phyloP scores from a whole-genome alignment of 129 eudicot genomes.

The Sambucus nigra region DNA sequence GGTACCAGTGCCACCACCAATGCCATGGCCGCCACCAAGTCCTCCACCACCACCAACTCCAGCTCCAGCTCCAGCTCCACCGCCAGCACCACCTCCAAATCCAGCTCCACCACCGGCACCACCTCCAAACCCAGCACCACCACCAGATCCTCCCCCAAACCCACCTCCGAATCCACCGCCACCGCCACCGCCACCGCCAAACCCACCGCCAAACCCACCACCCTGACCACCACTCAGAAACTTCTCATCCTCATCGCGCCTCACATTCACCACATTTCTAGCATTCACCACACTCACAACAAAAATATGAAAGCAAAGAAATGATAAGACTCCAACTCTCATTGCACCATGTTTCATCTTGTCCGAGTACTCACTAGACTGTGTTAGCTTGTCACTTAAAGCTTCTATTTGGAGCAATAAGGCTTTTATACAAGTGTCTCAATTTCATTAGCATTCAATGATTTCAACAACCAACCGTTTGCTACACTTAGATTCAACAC shows the following conservation, averaged over 20 bases:
- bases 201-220: no score
- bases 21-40: neutral
- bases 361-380: neutral
- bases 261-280: conserved; percentile 15
- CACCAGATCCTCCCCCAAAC: no score
- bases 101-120: conserved; percentile 15
- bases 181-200: no score
- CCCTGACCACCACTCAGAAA: no score
- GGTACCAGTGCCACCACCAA: neutral
- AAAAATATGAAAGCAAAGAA: conserved; percentile 32
- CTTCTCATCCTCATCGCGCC: conserved; percentile 18
- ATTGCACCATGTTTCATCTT: conserved; percentile 16
- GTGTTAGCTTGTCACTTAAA: neutral
- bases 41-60: neutral
- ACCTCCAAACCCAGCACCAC: conserved; percentile 21
- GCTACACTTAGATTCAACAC: neutral
- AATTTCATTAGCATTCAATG: conserved; percentile 13
- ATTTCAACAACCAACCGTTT: conserved; percentile 26
- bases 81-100: neutral
- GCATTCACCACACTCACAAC: conserved; percentile 26
- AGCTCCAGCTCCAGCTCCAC: neutral
- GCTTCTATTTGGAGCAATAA: neutral
- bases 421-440: conserved; percentile 18
- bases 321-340: conserved; percentile 18
- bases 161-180: no score